A percentile compares a stretch with the other conserved stretches of the same genome.
Conservation (phyloP, 495 filamentous ascomycete genomes). For the Trichoderma parareesei region DNA sequence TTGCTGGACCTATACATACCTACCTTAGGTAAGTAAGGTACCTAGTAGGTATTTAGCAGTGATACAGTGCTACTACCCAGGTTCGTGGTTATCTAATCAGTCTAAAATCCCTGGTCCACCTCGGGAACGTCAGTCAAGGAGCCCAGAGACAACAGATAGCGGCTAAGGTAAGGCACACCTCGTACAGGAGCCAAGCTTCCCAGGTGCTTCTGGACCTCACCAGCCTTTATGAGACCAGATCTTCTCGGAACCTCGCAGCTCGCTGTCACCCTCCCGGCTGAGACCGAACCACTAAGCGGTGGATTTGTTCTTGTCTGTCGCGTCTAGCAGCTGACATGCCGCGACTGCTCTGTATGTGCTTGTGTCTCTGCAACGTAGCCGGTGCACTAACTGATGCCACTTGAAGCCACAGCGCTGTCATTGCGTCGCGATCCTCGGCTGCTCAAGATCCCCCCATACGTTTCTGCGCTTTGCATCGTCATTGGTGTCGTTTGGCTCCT, state of each 20-base stretch:
- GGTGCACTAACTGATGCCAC: neutral
- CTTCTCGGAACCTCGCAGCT: neutral
- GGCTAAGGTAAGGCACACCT: too few species aligned
- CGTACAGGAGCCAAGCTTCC: too few species aligned
- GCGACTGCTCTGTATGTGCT: constrained; percentile 2
- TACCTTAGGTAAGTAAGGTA: too few species aligned
- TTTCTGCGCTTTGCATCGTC: constrained; percentile 80
- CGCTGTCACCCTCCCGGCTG: neutral
- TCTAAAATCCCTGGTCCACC: too few species aligned
- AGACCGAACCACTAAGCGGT: neutral
- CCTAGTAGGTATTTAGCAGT: too few species aligned
- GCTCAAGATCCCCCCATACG: constrained; percentile 66
- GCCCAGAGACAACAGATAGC: too few species aligned
- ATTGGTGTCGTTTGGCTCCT: constrained; percentile 89
- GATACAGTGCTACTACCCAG: too few species aligned
- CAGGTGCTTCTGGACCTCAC: neutral
- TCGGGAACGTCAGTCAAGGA: too few species aligned
- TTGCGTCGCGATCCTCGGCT: constrained; percentile 61
- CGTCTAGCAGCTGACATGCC: neutral
- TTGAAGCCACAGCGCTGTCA: constrained; percentile 37
- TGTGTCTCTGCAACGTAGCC: neutral
- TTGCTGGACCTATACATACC: too few species aligned
- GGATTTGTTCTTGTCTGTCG: neutral
- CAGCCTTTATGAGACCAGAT: neutral
- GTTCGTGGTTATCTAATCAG: too few species aligned